Percentiles rank a stretch among this genome's conserved stretches.
Conservation (phyloP, 164 flowering plant species). For the Liriodendron chinense region DNA sequence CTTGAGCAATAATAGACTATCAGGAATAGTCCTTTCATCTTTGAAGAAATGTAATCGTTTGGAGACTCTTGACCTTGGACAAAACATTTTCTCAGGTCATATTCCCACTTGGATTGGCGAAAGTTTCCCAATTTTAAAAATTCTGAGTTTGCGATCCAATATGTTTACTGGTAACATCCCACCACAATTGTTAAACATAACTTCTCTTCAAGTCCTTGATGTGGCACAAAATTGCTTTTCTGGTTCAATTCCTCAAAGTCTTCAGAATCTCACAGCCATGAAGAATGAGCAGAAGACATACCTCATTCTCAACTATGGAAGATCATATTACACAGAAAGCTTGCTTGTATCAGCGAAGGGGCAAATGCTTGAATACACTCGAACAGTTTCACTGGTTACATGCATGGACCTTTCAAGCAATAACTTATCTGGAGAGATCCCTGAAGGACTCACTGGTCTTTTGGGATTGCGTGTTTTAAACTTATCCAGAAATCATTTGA, state of each 20-base stretch:
- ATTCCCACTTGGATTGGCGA: background rate
- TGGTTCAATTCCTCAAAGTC: conserved; percentile 20
- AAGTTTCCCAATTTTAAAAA: background rate
- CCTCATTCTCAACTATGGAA: too few relatives aligned
- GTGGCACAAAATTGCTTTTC: conserved; percentile 17
- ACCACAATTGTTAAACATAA: background rate
- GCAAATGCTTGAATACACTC: conserved; percentile 1
- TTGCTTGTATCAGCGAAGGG: conserved; percentile 8
- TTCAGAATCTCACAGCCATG: conserved; percentile 19
- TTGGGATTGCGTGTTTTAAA: conserved; percentile 11
- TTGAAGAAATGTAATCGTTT: background rate
- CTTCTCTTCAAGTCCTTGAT: conserved; percentile 1
- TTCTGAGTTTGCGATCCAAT: background rate
- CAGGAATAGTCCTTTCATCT: background rate
- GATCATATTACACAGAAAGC: background rate
- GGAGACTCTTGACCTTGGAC: conserved; percentile 4
- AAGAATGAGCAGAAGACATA: background rate
- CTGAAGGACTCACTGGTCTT: conserved; percentile 9
- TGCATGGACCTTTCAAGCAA: conserved; percentile 19
- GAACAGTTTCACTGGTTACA: conserved; percentile 5
- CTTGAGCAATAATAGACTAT: background rate
- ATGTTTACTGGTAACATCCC: conserved; percentile 8
- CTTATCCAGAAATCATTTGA: conserved; percentile 2
- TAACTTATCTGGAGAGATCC: conserved; percentile 9
- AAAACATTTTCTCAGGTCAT: conserved; percentile 1